Conservation (phyloP, 441 rosid species). For the Corymbia citriodora region DNA sequence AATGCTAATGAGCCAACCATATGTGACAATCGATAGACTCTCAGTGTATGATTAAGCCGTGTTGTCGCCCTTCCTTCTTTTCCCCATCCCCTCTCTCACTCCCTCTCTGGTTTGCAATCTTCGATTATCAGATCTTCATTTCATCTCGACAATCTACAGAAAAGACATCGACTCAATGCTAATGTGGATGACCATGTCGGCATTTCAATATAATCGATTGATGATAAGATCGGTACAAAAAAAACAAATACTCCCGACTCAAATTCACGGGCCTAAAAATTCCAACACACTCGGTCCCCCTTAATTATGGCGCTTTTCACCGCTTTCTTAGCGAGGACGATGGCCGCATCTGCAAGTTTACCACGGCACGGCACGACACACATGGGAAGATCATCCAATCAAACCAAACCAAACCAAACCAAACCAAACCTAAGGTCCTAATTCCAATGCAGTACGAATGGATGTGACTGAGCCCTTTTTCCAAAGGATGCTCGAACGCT, state of each 20-base stretch:
- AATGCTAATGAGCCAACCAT: neutral
- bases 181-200: no score
- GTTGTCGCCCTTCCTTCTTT: neutral
- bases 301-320: neutral
- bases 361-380: neutral
- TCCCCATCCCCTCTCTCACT: neutral
- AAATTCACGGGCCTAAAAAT: no score
- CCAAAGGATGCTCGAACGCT: neutral
- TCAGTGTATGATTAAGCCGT: rapidly evolving
- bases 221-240: no score
- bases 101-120: neutral
- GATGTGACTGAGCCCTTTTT: neutral
- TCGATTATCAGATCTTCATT: neutral
- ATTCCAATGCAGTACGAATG: neutral
- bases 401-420: no score
- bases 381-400: neutral
- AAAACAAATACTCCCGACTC: no score
- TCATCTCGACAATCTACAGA: neutral
- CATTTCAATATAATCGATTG: neutral
- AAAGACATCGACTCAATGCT: no score
- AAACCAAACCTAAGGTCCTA: no score
- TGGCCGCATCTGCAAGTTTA: neutral
- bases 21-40: neutral
- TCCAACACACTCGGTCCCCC: neutral
- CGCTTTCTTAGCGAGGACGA: neutral